phyloP scores from a whole-genome alignment of 805 yeast genomes.

The Candida succiphila region DNA sequence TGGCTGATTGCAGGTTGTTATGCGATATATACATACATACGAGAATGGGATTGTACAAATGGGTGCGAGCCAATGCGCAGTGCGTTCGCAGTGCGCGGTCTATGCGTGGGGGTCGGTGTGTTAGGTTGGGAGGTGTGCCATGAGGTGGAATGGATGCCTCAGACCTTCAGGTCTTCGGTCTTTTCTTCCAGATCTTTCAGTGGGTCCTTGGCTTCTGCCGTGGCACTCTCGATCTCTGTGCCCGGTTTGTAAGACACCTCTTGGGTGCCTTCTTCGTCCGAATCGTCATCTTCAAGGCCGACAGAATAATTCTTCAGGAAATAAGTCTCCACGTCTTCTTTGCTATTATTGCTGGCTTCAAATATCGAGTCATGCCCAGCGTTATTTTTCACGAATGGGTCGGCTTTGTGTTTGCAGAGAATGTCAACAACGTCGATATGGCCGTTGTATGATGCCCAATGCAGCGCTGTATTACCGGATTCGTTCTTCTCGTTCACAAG shows the following conservation, averaged over 20 bases:
- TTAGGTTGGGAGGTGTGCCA: no score
- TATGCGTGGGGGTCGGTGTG: no score
- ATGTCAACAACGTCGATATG: slow-evolving; percentile 60
- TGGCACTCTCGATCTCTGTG: slow-evolving; percentile 38
- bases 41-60: no score
- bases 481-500: slow-evolving; percentile 50
- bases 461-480: slow-evolving; percentile 88
- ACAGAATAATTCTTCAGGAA: slow-evolving; percentile 65
- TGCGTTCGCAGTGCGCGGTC: no score
- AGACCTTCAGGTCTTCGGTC: slow-evolving; percentile 20
- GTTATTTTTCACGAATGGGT: slow-evolving; percentile 67
- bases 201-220: slow-evolving; percentile 34
- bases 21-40: no score
- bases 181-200: slow-evolving; percentile 21
- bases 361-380: slow-evolving; percentile 76
- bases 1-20: no score
- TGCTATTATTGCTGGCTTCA: slow-evolving; percentile 78
- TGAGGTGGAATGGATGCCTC: no score
- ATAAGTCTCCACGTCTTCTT: slow-evolving; percentile 70
- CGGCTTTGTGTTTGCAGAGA: slow-evolving; percentile 71
- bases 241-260: slow-evolving; percentile 31
- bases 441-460: slow-evolving; percentile 94
- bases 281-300: slow-evolving; percentile 46
- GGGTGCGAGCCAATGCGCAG: no score
- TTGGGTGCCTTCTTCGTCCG: slow-evolving; percentile 28